Base-by-base conservation (phyloP, 2,329 filamentous ascomycete species). In the Fusarium sterilihyphosum region DNA sequence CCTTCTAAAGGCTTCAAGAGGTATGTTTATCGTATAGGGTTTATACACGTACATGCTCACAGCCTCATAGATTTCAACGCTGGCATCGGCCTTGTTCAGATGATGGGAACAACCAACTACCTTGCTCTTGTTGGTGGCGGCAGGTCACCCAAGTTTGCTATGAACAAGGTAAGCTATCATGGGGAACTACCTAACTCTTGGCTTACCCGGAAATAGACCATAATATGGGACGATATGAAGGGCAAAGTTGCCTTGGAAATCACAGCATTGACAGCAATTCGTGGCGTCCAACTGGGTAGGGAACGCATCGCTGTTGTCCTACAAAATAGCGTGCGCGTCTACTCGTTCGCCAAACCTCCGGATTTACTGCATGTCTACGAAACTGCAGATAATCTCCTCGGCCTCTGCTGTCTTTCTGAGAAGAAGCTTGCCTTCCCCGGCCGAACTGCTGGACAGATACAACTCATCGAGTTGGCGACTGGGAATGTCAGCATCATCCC, bases 401-500 rank as follows among this genome's bases (percentile, higher is more conserved):
- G 95, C 0, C 85, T 98, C 14, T 95, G 94, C 78, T 93, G 92
- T 79, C 85, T 98, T 26, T 92, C 93, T 3, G 86, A 91, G 43
- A 92, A 91, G 74, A 86, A 92, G 41, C 86, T 98, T 12, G 94
- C 92, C 2, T 96, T 98, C 72, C 96, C 96, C 0, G 96, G 96
- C n/a, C 89, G 94, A 60, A 95, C 93, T 2, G 84, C 90, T 0
- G 96, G 96, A 18, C 96, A 99, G 79, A 92, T 98, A 35, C 95
- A 98, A 81, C 85, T 98, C 3, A 92, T 98, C 59, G 92, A 97
- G 77, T 84, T 97, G 17, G 86, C 87, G 24, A 94, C 91, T 0
- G 91, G 92, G 57, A 96, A 94, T 78, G 94, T 98, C 73, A 97
- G 93, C 84, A 98, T 99, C 81, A 94, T 98, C 67, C 94, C 95